Percentiles rank a stretch among this genome's conserved stretches.
phyloP scores from a whole-genome alignment of 345 rosid species.

The Corchorus capsularis region DNA sequence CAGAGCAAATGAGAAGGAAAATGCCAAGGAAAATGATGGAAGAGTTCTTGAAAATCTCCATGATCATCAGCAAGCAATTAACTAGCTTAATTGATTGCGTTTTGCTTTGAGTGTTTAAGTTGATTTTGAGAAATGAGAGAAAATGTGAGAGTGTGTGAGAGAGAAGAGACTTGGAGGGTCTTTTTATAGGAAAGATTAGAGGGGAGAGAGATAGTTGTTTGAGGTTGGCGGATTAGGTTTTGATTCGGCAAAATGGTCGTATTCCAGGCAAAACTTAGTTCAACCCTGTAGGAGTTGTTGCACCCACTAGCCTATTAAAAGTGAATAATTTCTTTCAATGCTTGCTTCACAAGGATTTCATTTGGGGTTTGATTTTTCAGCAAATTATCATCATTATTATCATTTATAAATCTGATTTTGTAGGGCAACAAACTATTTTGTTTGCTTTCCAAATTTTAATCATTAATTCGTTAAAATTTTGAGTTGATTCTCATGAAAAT shows the following conservation, averaged over 20 bases:
- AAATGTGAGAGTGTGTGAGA: no score
- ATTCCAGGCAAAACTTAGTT: conserved; percentile 28
- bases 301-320: conserved; percentile 54
- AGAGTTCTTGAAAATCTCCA: conserved; percentile 22
- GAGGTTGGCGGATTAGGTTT: conserved; percentile 74
- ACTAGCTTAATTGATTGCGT: background rate
- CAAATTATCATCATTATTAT: conserved; percentile 13
- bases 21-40: conserved; percentile 33
- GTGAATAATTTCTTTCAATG: conserved; percentile 22
- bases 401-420: background rate
- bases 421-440: background rate
- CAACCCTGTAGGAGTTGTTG: conserved; percentile 53
- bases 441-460: background rate
- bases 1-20: conserved; percentile 42
- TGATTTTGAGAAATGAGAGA: no score
- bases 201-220: conserved; percentile 29
- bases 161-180: background rate
- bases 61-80: background rate
- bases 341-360: conserved; percentile 47
- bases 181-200: conserved; percentile 35
- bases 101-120: background rate
- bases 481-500: background rate
- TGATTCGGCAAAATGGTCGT: conserved; percentile 33
- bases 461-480: background rate
- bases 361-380: conserved; percentile 18